Evolutionary conservation across 352 stramenopile species (phyloP), one percentile per base, ranked within the genome.

Genomic region (Phytophthora sojae): DNA sequence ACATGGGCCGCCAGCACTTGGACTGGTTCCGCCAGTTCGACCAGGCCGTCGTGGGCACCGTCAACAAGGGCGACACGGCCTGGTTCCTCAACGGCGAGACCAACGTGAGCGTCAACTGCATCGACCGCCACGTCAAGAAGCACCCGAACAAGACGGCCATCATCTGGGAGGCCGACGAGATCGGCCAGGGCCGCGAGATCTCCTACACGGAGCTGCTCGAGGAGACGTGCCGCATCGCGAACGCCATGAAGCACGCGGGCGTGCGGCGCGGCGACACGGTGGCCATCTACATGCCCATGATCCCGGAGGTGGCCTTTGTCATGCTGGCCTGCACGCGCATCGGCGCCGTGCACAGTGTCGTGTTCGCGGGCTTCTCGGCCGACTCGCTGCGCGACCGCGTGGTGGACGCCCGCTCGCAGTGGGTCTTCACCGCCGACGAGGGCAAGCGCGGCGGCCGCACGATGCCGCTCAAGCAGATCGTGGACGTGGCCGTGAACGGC

Each of bases 271-370:
- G 97, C 9, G 97, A 99, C 85, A 90, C 96, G 12, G 97, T 99
- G 6, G 98, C 96, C 19, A 89, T 99, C 49, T 99, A 99, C 86
- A 99, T 99, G 97, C 98, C 98, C 50, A 99, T 99, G 97, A 98
- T 99, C 61, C 97, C 97, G 17, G 97, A 99, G 77, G 75, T 97
- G 7, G 93, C 94, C 26, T 98, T 99, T 76, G 96, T 96, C 32
- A 99, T 99, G 97, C 83, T 99, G 49, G 97, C 98, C 1, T 99
- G 97, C 71, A 92, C 96, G 17, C 92, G 98, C 30, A 98, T 99
- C 67, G 98, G 98, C 26, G 97, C 96, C 12, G 85, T 99, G 9
- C 97, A 99, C 85, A 97, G 88, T 11, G 95, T 99, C 9, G 92
- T 99, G n/a, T 99, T 99, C 85, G 98, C 97, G 4, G 98, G 97